phyloP scores from a whole-genome alignment of 2,329 filamentous ascomycete genomes.

The Arachnomyces sp. region DNA sequence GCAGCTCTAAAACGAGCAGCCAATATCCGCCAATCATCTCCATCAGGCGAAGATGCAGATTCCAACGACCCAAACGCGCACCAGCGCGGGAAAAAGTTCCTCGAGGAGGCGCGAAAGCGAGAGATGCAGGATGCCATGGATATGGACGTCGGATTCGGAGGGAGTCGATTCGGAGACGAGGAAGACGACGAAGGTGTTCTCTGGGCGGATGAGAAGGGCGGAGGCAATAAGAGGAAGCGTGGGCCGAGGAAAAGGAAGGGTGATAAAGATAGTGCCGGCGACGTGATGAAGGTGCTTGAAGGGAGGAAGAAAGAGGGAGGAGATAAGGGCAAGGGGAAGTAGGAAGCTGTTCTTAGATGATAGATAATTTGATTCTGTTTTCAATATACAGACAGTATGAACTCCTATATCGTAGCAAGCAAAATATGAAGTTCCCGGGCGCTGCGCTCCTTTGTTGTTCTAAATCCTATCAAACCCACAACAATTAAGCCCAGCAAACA shows the following conservation, averaged over 20 bases:
- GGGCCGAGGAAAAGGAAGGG: slow-evolving; percentile 47
- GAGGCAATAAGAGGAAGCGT: slow-evolving; percentile 44
- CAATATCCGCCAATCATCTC: slow-evolving; percentile 46
- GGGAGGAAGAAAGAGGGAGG: slow-evolving; percentile 41
- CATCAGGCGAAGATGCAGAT: slow-evolving; percentile 32
- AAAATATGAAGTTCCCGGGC: no score
- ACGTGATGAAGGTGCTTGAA: slow-evolving; percentile 75
- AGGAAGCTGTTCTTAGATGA: not conserved
- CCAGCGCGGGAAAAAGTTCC: slow-evolving; percentile 64
- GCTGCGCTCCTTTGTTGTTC: no score
- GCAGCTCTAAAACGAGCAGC: slow-evolving; percentile 82
- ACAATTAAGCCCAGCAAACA: no score
- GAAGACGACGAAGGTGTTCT: slow-evolving; percentile 68
- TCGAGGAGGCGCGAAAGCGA: slow-evolving; percentile 51
- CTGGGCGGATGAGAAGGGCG: slow-evolving; percentile 39
- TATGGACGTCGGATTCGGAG: slow-evolving; percentile 90
- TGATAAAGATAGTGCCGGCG: slow-evolving; percentile 60
- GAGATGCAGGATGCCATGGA: slow-evolving; percentile 77
- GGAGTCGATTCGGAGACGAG: slow-evolving; percentile 77
- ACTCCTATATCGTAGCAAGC: no score
- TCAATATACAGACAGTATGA: slow-evolving; percentile 14
- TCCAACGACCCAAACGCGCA: slow-evolving; percentile 52
- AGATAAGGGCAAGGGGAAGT: not conserved
- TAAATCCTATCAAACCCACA: no score
- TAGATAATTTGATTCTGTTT: not conserved